Conservation (phyloP, 1,284 basidiomycete genomes). For the Neonothopanus nambi region DNA sequence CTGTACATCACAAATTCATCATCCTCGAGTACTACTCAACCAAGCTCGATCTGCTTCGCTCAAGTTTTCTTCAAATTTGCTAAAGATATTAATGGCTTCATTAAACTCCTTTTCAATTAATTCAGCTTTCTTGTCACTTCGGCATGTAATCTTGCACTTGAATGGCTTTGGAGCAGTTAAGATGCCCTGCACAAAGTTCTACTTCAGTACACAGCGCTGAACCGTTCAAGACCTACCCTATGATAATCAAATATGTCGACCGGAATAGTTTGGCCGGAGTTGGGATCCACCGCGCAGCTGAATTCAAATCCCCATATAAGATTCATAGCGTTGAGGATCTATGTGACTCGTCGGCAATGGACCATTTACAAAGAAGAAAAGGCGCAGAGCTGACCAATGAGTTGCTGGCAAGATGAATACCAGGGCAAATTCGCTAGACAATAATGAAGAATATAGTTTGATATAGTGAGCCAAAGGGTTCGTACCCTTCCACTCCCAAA, state of each 20-base stretch:
- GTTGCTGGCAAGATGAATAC: conserved; percentile 29
- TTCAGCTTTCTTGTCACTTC: neutral
- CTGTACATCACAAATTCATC: neutral
- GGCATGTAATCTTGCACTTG: conserved; percentile 9
- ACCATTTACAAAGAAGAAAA: neutral
- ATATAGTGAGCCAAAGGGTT: neutral
- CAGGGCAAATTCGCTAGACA: conserved; percentile 32
- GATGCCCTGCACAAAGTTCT: too few relatives aligned
- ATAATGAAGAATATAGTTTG: too few relatives aligned
- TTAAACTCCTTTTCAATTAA: conserved; percentile 13
- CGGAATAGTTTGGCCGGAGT: conserved; percentile 1
- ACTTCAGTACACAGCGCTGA: too few relatives aligned
- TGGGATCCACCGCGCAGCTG: conserved; percentile 7
- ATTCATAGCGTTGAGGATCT: conserved; percentile 20
- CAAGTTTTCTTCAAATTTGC: conserved; percentile 8
- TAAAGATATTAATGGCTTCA: conserved; percentile 10
- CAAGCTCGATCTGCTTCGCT: conserved; percentile 4
- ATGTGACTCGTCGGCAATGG: too few relatives aligned
- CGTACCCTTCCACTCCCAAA: conserved; percentile 21
- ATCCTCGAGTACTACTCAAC: neutral
- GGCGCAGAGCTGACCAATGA: conserved; percentile 28
- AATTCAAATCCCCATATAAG: conserved; percentile 32
- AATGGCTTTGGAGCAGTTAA: conserved; percentile 12
- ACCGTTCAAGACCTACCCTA: too few relatives aligned
- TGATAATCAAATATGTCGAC: too few relatives aligned